Base-by-base conservation (phyloP, 768 basidiomycete genomes). In the Auricularia auricula-judae region DNA sequence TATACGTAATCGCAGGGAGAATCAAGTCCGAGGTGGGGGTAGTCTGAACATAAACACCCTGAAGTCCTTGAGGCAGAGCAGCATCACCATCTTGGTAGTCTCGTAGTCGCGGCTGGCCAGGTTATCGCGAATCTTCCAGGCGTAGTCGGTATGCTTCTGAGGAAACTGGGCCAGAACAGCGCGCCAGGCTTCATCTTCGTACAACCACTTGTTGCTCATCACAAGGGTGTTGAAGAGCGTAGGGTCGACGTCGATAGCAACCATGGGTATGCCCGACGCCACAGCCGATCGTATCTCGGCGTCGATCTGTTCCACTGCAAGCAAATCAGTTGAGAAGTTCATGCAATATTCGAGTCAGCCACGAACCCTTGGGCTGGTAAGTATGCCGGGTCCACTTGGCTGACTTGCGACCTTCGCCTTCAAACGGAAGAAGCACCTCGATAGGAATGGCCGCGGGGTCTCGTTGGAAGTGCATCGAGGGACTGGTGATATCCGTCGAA, bases 121-220 rank as follows among this genome's bases (percentile, higher is more conserved):
- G 0, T 29, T 14, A 7, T 92, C 89, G 23, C 88, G 81, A 21
- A 93, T 74, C 64, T 87, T 86, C 29, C 79, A 72, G 1, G 86
- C 88, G 70, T 91, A 91, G 2, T 81, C 79, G 5, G 81, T 76
- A 62, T 83, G 81, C 56, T 82, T 78, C 34, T 80, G 74, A 0
- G 86, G 84, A 72, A 90, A 87, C 8, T 74, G 72, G 0, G 79
- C 76, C 5, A 79, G 71, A 44, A 91, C 78, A 2, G 76, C 65
- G 73, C 85, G 87, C 88, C 91, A 90, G 0, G 79, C 77, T 44
- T 91, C 88, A 54, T 93, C 91, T 66, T 90, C 88, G 3, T 80
- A 80, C 33, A 91, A 74, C 91, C 91, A 92, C 42, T 72, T 83
- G 70, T 77, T 80, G 47, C 63, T 66, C 29, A 36, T 64, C 35